Percentiles rank a stretch among this genome's conserved stretches.
Conservation (phyloP, 78 protist genomes). For the Dictyostelium firmibasis region DNA sequence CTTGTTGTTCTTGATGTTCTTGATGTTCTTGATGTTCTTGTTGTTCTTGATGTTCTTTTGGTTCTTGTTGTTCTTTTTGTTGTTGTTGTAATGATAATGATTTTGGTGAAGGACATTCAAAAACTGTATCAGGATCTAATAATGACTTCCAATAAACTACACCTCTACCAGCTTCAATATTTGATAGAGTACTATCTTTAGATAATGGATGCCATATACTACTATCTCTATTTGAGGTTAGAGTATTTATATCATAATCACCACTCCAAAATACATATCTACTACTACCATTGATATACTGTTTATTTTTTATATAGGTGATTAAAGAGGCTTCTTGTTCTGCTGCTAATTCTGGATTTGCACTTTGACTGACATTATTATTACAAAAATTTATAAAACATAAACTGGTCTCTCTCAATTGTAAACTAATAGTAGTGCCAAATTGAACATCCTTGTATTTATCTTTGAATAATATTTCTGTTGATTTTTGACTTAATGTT, state of each 20-base stretch:
- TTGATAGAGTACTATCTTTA: not conserved
- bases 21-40: no score
- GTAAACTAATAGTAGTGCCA: conserved; percentile 57
- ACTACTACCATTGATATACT: conserved; percentile 40
- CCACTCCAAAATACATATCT: conserved; percentile 65
- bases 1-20: not conserved
- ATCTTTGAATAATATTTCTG: conserved; percentile 37
- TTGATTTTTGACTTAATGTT: conserved; percentile 26
- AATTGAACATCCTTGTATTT: conserved; percentile 45
- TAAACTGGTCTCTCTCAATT: conserved; percentile 41
- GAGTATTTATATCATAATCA: conserved; percentile 19
- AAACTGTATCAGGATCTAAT: conserved; percentile 5
- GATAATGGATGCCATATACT: conserved; percentile 14
- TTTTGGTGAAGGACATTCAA: not conserved
- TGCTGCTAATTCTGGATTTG: not conserved
- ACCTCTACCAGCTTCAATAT: conserved; percentile 30
- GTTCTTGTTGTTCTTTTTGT: not conserved
- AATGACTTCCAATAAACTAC: conserved; percentile 28
- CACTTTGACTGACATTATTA: conserved; percentile 28
- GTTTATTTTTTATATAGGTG: conserved; percentile 36
- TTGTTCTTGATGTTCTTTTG: not conserved
- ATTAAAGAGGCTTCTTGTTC: conserved; percentile 10
- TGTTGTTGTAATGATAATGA: not conserved
- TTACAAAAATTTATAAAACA: conserved; percentile 47
- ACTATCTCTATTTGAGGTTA: not conserved